Base-by-base conservation (phyloP, 305 asterid species). In the Fraxinus dipetala region DNA sequence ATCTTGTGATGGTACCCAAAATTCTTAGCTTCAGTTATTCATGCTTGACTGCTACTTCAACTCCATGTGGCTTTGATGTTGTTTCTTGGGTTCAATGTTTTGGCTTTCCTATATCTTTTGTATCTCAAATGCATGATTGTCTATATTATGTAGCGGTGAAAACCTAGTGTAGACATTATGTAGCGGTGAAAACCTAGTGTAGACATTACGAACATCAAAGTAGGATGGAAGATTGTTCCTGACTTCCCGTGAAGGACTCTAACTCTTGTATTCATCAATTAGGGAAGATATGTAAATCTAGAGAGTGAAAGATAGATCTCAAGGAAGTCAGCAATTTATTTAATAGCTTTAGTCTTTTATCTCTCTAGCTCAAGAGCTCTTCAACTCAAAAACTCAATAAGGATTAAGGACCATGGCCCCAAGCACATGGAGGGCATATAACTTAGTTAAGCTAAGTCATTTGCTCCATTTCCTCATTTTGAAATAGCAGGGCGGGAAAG, bases 21-120 rank as follows among this genome's bases (percentile, higher is more conserved):
- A 31, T 13, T 76, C 43, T 28, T 6, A 14, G 32, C 36, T 45
- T 70, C 22, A 5, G 40, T 70, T 70, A 31, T 22, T 70, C 43
- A 30, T 31, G 43, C 75, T 70, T 70, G 73, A 70, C 2, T 67
- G 65, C 14, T 78, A 22, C 56, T 48, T 78, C 14, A 51, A 77
- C 56, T 83, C 77, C 24, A 38, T 30, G 10, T 81, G 74, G 82
- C 79, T 56, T 73, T 40, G 28, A 18, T 56, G 56, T 38, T 38
- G 54, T 81, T 31, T 78, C 61, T 67, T 34, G 54, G 43, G 83
- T 36, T 78, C 28, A 35, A 20, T 83, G 6, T 26, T 28, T 45
- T 35, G 56, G 2, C 9, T 80, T 26, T 65, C 70, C 77, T 8
- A 35, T 70, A 69, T 10, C 13, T 61, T 36, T 26, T 20, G 67